Evolutionary conservation across 2,329 filamentous ascomycete species (phyloP).

Genomic region (Aspergillus carbonarius): DNA sequence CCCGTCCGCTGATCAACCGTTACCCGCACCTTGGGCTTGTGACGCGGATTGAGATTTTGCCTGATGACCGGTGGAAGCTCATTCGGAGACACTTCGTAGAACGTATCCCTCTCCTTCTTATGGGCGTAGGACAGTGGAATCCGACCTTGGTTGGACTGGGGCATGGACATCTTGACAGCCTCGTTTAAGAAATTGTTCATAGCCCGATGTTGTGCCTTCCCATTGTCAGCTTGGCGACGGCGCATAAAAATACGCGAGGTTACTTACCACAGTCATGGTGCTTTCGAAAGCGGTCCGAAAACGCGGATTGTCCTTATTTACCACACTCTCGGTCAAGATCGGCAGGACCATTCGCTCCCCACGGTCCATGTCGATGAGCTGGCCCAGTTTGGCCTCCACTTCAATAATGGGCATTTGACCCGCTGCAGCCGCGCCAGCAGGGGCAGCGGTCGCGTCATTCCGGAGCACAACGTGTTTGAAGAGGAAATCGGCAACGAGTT

Average conservation of each 20-base stretch:
- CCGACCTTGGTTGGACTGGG: conserved; percentile 35
- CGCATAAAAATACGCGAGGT: not conserved
- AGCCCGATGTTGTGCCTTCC: conserved; percentile 71
- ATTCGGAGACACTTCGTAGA: conserved; percentile 69
- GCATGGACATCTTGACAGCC: conserved; percentile 54
- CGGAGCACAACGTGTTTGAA: conserved; percentile 69
- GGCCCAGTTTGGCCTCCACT: conserved; percentile 91
- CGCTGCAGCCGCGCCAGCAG: conserved; percentile 56
- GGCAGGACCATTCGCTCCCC: conserved; percentile 67
- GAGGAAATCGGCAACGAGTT: conserved; percentile 76
- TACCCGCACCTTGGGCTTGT: conserved; percentile 67
- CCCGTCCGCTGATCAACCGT: conserved; percentile 73
- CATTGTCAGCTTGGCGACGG: conserved; percentile 14
- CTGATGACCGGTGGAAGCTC: conserved; percentile 65
- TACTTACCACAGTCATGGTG: conserved; percentile 80
- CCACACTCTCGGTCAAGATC: conserved; percentile 68
- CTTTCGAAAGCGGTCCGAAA: conserved; percentile 71
- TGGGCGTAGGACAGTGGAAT: conserved; percentile 71
- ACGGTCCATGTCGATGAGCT: conserved; percentile 71
- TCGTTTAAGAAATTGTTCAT: conserved; percentile 86
- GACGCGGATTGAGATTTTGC: conserved; percentile 58
- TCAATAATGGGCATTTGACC: conserved; percentile 74
- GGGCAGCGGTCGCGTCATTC: conserved; percentile 58
- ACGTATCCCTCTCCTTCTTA: conserved; percentile 77
- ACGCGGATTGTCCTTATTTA: conserved; percentile 56